Conservation (phyloP, 1,139 yeast genomes). For the Candida sp. region DNA sequence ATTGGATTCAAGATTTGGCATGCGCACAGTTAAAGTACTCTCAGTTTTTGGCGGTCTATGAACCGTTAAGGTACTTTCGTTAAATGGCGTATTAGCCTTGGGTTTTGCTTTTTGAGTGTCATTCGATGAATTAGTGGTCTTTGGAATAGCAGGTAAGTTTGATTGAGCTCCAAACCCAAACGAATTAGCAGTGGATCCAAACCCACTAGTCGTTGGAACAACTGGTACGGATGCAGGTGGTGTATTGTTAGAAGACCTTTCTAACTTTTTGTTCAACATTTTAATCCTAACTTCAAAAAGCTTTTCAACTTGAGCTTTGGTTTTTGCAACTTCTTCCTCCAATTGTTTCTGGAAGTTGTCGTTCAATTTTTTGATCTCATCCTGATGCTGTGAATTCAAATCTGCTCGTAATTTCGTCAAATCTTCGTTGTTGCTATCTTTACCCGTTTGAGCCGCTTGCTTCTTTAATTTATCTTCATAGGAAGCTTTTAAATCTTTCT, state of each 20-base stretch:
- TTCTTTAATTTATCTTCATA: constrained; percentile 15
- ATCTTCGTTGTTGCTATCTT: constrained; percentile 5
- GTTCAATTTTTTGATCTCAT: constrained; percentile 22
- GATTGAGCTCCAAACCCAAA: neutral
- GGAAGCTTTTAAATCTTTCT: constrained; percentile 10
- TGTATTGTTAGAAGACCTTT: constrained; percentile 25
- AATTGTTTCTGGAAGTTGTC: constrained; percentile 25
- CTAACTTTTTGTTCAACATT: constrained; percentile 42
- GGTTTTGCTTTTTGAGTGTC: neutral
- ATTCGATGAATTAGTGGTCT: neutral
- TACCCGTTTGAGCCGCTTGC: constrained; percentile 7
- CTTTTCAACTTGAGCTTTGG: constrained; percentile 34
- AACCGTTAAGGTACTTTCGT: constrained; percentile 29
- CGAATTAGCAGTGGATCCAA: neutral
- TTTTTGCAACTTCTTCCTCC: constrained; percentile 27
- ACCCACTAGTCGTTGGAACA: neutral
- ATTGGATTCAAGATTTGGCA: constrained; percentile 9
- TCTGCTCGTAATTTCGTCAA: constrained; percentile 14
- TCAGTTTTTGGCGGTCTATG: constrained; percentile 20
- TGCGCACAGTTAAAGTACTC: constrained; percentile 2
- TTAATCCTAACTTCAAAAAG: constrained; percentile 39
- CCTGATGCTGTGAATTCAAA: neutral
- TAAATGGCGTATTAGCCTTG: neutral
- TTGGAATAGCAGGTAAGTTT: neutral
- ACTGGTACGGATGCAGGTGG: constrained; percentile 3